phyloP scores from a whole-genome alignment of 176 grass and related monocot genomes.

The Eragrostis curvula region DNA sequence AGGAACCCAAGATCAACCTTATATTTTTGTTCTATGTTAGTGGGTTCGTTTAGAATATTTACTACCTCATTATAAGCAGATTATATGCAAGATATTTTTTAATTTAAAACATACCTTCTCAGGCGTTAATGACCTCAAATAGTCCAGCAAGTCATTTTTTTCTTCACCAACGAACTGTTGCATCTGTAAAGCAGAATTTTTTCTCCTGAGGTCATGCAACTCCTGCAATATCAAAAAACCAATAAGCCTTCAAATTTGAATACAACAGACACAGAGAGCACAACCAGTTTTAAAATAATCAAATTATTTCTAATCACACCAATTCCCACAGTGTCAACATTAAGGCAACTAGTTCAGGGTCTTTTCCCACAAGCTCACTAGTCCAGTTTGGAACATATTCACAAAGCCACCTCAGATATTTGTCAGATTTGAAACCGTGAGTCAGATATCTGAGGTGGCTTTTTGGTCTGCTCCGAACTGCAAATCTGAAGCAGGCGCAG shows the following conservation, averaged over 20 bases:
- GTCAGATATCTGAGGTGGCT: not conserved
- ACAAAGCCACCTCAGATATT: not conserved
- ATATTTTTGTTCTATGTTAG: constrained; percentile 1
- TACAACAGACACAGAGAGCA: constrained; percentile 4
- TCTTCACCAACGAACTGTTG: constrained; percentile 95
- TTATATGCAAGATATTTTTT: not conserved
- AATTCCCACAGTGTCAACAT: not conserved
- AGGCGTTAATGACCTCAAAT: constrained; percentile 84
- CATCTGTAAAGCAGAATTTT: constrained; percentile 90
- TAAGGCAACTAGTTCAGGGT: not conserved
- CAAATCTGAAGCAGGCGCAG: no score
- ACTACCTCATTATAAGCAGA: constrained; percentile 6
- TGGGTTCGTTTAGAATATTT: not conserved
- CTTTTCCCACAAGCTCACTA: not conserved
- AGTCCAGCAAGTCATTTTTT: constrained; percentile 92
- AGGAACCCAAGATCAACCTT: not conserved
- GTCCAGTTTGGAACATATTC: not conserved
- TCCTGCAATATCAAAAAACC: constrained; percentile 58
- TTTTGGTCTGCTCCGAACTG: no score
- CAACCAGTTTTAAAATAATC: not conserved
- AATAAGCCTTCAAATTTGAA: constrained; percentile 5
- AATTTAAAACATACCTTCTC: constrained; percentile 66
- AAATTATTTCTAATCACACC: not conserved
- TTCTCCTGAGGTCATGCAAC: constrained; percentile 75
- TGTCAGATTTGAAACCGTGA: not conserved